These are phyloP conservation scores for Phytophthora cactorum DNA, from an alignment of 352 stramenopile species.

Conservation along the genomic window DNA sequence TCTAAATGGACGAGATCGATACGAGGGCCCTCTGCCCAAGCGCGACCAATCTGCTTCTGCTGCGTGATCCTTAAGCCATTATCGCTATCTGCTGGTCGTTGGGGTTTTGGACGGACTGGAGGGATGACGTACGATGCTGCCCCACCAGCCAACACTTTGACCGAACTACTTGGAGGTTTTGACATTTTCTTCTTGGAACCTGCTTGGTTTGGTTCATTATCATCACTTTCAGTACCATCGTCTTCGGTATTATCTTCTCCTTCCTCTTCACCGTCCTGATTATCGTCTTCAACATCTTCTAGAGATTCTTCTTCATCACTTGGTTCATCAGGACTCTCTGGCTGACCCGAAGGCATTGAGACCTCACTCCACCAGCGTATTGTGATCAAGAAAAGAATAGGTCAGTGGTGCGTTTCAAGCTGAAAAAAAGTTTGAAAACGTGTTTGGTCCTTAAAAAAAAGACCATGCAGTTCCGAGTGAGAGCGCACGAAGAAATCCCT, in stretches of 20 bases:
- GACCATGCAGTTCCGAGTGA: constrained; percentile 30
- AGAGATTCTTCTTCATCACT: constrained; percentile 24
- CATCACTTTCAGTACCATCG: constrained; percentile 32
- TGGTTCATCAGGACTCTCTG: constrained; percentile 10
- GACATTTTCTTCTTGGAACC: constrained; percentile 14
- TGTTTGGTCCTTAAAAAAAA: constrained; percentile 18
- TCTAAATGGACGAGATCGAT: constrained; percentile 76
- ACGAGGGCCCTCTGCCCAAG: constrained; percentile 65
- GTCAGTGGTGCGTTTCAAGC: constrained; percentile 29
- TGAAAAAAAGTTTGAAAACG: constrained; percentile 16
- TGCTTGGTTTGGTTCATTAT: constrained; percentile 11
- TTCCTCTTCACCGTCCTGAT: constrained; percentile 15
- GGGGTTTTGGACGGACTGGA: constrained; percentile 29
- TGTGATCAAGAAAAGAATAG: constrained; percentile 29
- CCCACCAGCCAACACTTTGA: constrained; percentile 29
- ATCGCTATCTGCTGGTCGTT: constrained; percentile 32
- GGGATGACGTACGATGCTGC: constrained; percentile 37
- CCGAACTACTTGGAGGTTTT: constrained; percentile 21
- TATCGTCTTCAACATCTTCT: constrained; percentile 24
- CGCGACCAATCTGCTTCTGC: constrained; percentile 67
- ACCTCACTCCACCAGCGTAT: neutral
- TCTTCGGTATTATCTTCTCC: constrained; percentile 20
- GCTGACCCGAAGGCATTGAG: constrained; percentile 7
- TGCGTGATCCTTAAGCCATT: constrained; percentile 42
- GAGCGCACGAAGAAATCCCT: constrained; percentile 7